Conservation (phyloP, 495 filamentous ascomycete species). For the Xeromyces bisporus region DNA sequence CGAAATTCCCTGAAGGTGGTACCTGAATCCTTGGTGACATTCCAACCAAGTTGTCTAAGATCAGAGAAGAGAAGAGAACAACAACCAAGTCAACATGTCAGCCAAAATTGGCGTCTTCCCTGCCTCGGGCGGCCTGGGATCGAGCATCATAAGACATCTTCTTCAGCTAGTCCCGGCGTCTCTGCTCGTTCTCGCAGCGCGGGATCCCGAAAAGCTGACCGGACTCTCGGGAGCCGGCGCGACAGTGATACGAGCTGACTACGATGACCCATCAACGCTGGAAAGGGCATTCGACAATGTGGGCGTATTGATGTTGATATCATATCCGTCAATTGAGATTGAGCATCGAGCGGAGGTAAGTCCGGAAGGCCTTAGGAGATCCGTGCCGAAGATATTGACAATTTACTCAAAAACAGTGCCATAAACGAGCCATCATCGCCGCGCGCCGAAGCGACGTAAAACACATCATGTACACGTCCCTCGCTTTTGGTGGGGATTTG, state of each 20-base stretch:
- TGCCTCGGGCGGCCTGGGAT: conserved; percentile 30
- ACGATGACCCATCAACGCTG: conserved; percentile 16
- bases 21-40: too few species aligned
- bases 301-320: conserved; percentile 22
- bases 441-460: conserved; percentile 38
- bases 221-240: conserved; percentile 13
- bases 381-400: neutral
- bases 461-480: conserved; percentile 51
- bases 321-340: conserved; percentile 26
- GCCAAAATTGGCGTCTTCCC: conserved; percentile 36
- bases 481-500: conserved; percentile 36
- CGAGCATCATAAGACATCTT: conserved; percentile 30
- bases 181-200: conserved; percentile 27
- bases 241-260: conserved; percentile 20
- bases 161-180: conserved; percentile 19
- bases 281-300: conserved; percentile 20
- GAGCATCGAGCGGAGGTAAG: conserved; percentile 17
- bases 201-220: conserved; percentile 23
- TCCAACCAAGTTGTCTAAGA: too few species aligned
- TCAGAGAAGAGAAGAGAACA: too few species aligned
- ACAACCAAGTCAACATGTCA: too few species aligned
- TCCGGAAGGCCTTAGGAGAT: neutral
- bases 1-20: too few species aligned
- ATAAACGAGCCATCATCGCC: conserved; percentile 38
- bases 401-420: conserved; percentile 11